Conservation (phyloP, 2,329 filamentous ascomycete species). For the Grosmannia clavigera region DNA sequence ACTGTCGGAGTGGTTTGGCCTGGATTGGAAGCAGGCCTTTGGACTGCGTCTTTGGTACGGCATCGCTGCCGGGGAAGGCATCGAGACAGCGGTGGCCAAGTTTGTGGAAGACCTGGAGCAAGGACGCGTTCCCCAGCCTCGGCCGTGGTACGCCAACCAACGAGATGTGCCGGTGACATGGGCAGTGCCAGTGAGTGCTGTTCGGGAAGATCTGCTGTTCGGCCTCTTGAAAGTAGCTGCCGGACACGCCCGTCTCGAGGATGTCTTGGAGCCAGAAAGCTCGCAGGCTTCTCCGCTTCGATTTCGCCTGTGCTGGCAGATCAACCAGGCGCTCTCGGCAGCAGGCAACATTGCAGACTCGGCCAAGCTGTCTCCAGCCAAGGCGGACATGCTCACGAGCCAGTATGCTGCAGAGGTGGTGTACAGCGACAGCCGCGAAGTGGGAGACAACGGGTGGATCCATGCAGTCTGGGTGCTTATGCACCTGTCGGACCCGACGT, state of each 20-base stretch:
- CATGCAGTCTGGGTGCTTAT: conserved; percentile 66
- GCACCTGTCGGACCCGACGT: conserved; percentile 52
- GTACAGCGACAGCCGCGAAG: conserved; percentile 26
- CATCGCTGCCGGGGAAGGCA: conserved; percentile 51
- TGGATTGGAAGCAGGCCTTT: conserved; percentile 92
- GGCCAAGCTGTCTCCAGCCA: conserved; percentile 53
- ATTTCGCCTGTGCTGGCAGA: conserved; percentile 71
- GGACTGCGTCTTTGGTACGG: conserved; percentile 86
- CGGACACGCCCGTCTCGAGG: conserved; percentile 47
- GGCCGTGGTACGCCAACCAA: conserved; percentile 57
- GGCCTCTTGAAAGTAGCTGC: conserved; percentile 74
- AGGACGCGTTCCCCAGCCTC: conserved; percentile 58
- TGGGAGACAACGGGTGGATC: conserved; percentile 45
- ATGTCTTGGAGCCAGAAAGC: conserved; percentile 63
- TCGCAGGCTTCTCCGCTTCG: conserved; percentile 64
- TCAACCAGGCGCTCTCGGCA: conserved; percentile 54
- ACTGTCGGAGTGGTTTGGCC: conserved; percentile 69
- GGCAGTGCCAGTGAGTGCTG: conserved; percentile 27
- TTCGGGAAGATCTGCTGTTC: conserved; percentile 70
- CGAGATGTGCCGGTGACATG: conserved; percentile 41
- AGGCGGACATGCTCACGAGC: conserved; percentile 46
- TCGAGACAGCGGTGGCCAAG: conserved; percentile 58
- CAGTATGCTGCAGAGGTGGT: conserved; percentile 13
- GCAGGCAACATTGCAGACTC: conserved; percentile 19
- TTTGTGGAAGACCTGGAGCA: conserved; percentile 64